These are phyloP conservation scores for Strobilomyces confusus DNA, from an alignment of 768 basidiomycete species.

Conservation along the genomic window DNA sequence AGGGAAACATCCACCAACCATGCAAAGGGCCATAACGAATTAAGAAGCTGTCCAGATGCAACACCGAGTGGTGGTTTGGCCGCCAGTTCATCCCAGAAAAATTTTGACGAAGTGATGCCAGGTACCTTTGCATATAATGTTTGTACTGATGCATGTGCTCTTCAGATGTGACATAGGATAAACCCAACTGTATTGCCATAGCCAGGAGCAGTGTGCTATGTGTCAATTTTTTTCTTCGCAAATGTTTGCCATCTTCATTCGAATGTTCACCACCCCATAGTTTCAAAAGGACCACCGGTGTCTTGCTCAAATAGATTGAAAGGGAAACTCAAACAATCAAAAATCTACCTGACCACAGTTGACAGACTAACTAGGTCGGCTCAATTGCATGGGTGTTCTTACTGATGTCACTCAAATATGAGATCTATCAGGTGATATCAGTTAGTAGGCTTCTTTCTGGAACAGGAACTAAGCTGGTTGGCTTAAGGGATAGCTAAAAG, in stretches of 20 bases:
- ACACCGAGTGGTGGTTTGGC: slow-evolving; percentile 32
- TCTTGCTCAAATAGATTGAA: too few relatives aligned
- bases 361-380: too few relatives aligned
- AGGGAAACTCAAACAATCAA: too few relatives aligned
- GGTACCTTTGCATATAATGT: slow-evolving; percentile 25
- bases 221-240: background rate
- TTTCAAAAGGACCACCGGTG: background rate
- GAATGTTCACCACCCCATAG: background rate
- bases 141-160: slow-evolving; percentile 14
- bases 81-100: slow-evolving; percentile 17
- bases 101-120: slow-evolving; percentile 13
- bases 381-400: too few relatives aligned
- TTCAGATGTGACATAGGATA: slow-evolving; percentile 16
- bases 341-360: too few relatives aligned
- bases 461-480: too few relatives aligned
- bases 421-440: too few relatives aligned
- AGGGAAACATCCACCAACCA: slow-evolving; percentile 35
- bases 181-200: slow-evolving; percentile 7
- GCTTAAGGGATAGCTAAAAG: too few relatives aligned
- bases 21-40: slow-evolving; percentile 30
- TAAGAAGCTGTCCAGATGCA: slow-evolving; percentile 30
- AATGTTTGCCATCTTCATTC: background rate
- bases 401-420: too few relatives aligned
- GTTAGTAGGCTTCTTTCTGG: too few relatives aligned
- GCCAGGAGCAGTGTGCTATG: background rate